Evolutionary conservation across 371 early-diverging fungal genomes (phyloP).

Genomic region (Mortierella sp.): DNA sequence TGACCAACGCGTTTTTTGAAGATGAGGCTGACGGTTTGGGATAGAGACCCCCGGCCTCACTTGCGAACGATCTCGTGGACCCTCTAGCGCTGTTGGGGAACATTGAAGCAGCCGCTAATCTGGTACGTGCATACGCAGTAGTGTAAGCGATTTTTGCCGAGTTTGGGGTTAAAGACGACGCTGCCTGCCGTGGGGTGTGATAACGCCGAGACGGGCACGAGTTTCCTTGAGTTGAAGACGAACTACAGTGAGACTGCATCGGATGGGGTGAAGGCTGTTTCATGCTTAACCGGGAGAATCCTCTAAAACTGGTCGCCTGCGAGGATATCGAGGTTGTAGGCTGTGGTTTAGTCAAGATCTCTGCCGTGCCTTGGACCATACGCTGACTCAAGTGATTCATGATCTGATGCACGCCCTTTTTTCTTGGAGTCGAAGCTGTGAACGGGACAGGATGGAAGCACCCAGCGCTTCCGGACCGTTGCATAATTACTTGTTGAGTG

Average conservation of each 20-base stretch:
- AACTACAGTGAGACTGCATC: neutral
- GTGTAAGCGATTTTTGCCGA: too few relatives aligned
- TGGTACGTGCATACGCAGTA: constrained; percentile 14
- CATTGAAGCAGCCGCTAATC: constrained; percentile 27
- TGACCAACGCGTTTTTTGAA: constrained; percentile 39
- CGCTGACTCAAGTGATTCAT: constrained; percentile 31
- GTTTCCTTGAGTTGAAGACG: too few relatives aligned
- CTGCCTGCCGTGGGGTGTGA: neutral
- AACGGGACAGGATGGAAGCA: constrained; percentile 11
- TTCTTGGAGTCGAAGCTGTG: constrained; percentile 5
- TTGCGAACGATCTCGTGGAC: constrained; percentile 17
- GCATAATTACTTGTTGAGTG: constrained; percentile 52
- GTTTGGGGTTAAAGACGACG: too few relatives aligned
- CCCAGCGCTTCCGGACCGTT: constrained; percentile 22
- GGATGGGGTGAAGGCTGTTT: neutral
- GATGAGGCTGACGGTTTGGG: neutral
- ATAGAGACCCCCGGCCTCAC: constrained; percentile 1
- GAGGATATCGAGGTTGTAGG: constrained; percentile 9
- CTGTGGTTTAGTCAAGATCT: constrained; percentile 31
- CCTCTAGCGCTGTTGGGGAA: constrained; percentile 4
- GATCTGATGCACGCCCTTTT: constrained; percentile 25
- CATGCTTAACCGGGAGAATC: constrained; percentile 6
- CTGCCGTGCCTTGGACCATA: constrained; percentile 40
- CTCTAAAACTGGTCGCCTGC: constrained; percentile 12
- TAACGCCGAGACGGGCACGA: constrained; percentile 9